A percentile compares a stretch with the other conserved stretches of the same genome.
These are phyloP conservation scores for Backusella macrospora DNA, from an alignment of 192 early-diverging fungal species.

Conservation along the genomic window DNA sequence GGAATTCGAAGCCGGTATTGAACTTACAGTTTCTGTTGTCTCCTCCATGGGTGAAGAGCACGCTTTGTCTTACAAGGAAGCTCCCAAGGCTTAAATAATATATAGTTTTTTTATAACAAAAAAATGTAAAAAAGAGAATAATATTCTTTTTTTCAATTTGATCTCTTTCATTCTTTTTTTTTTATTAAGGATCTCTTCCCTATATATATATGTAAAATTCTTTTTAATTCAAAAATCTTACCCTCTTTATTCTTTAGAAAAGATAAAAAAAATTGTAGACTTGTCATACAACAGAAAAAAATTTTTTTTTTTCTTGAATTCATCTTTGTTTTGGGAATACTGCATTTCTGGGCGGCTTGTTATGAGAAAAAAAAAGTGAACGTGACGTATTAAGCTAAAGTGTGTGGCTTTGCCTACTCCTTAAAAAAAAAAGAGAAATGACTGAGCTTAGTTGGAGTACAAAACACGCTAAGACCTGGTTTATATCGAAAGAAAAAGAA, in stretches of 20 bases:
- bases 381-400: neutral
- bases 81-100: constrained; percentile 31
- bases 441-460: neutral
- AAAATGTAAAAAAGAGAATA: constrained; percentile 6
- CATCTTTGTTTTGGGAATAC: constrained; percentile 2
- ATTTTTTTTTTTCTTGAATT: neutral
- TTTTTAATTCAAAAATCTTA: constrained; percentile 13
- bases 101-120: constrained; percentile 20
- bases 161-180: constrained; percentile 9
- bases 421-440: neutral
- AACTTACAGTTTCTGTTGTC: constrained; percentile 84
- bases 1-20: constrained; percentile 73
- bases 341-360: constrained; percentile 14
- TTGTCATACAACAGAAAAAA: constrained; percentile 15
- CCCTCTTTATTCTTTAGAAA: constrained; percentile 23
- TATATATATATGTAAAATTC: constrained; percentile 17
- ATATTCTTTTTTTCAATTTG: constrained; percentile 18
- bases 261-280: constrained; percentile 14
- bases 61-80: constrained; percentile 62
- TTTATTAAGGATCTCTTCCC: constrained; percentile 13
- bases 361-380: constrained; percentile 5
- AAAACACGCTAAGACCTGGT: neutral
- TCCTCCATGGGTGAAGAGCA: constrained; percentile 93
- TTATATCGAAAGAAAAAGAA: neutral
- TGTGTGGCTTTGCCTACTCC: constrained; percentile 9